phyloP scores from a whole-genome alignment of 1,284 basidiomycete species.

The Gymnopus androsaceus region DNA sequence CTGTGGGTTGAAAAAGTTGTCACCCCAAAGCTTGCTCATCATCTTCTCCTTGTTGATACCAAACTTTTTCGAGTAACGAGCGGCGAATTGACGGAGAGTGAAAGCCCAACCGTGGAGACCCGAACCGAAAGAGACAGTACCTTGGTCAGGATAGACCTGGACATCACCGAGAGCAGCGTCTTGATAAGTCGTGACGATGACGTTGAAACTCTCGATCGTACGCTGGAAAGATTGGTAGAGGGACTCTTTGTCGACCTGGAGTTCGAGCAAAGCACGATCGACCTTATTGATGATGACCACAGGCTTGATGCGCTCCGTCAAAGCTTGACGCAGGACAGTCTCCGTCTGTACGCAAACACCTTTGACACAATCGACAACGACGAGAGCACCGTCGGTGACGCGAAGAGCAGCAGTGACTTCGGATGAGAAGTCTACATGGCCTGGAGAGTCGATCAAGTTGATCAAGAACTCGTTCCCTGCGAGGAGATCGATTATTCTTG shows the following conservation, averaged over 20 bases:
- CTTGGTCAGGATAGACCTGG: conserved; percentile 98
- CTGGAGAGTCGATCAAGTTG: conserved; percentile 99
- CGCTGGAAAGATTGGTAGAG: conserved; percentile 98
- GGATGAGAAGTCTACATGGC: conserved; percentile 99
- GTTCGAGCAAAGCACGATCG: conserved; percentile 98
- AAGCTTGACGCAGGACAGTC: conserved; percentile 97
- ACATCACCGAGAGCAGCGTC: conserved; percentile 95
- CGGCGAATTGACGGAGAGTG: conserved; percentile 97
- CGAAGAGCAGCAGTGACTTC: conserved; percentile 99
- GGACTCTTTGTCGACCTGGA: conserved; percentile 96
- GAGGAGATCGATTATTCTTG: conserved; percentile 25
- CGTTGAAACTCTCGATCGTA: conserved; percentile 98
- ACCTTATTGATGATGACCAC: conserved; percentile 99
- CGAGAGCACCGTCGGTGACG: conserved; percentile 98
- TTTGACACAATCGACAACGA: conserved; percentile 99
- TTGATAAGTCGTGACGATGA: conserved; percentile 98
- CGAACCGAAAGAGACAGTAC: conserved; percentile 98
- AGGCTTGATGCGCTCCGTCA: conserved; percentile 99
- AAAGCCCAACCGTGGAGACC: conserved; percentile 99
- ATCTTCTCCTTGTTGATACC: conserved; percentile 99
- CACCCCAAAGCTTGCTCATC: conserved; percentile 98
- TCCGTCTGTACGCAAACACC: conserved; percentile 99
- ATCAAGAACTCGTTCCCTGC: conserved; percentile 96
- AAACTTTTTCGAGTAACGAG: conserved; percentile 97
- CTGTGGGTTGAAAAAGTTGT: conserved; percentile 99